Evolutionary conservation across 108 stramenopile genomes (phyloP).

Genomic region (Fistulifera pelliculosa): DNA sequence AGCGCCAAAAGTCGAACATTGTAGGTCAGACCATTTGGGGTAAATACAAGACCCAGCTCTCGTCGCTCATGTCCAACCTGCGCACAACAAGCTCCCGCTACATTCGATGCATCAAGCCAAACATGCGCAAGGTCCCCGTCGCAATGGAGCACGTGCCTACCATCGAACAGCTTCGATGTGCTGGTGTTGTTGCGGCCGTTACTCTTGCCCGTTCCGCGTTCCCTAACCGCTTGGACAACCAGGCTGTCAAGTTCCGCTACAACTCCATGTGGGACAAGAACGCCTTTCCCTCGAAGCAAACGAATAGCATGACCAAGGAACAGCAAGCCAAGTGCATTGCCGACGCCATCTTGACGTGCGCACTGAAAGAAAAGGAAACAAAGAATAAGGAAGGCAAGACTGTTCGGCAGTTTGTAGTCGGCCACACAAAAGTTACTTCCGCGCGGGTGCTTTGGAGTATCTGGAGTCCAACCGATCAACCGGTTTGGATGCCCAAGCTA

Average conservation of each 20-base stretch:
- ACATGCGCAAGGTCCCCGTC: slow-evolving; percentile 55
- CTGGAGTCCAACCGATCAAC: slow-evolving; percentile 47
- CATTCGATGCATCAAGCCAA: slow-evolving; percentile 84
- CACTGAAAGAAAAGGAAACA: slow-evolving; percentile 5
- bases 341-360: slow-evolving; percentile 9
- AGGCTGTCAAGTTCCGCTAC: slow-evolving; percentile 9
- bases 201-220: slow-evolving; percentile 86
- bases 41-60: slow-evolving; percentile 70
- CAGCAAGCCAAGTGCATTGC: neutral
- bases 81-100: slow-evolving; percentile 69
- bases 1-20: slow-evolving; percentile 34
- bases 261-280: slow-evolving; percentile 16
- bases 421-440: slow-evolving; percentile 74
- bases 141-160: slow-evolving; percentile 74
- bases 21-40: slow-evolving; percentile 63
- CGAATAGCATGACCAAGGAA: slow-evolving; percentile 2
- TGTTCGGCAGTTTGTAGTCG: slow-evolving; percentile 42
- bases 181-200: slow-evolving; percentile 90
- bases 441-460: slow-evolving; percentile 64
- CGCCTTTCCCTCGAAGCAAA: slow-evolving; percentile 6
- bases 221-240: slow-evolving; percentile 64
- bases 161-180: slow-evolving; percentile 89
- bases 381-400: slow-evolving; percentile 5
- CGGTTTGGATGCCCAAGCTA: slow-evolving; percentile 34
- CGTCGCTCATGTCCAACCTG: slow-evolving; percentile 58